Conservation (phyloP, 2,329 filamentous ascomycete species). For the Macrophomina phaseolina region DNA sequence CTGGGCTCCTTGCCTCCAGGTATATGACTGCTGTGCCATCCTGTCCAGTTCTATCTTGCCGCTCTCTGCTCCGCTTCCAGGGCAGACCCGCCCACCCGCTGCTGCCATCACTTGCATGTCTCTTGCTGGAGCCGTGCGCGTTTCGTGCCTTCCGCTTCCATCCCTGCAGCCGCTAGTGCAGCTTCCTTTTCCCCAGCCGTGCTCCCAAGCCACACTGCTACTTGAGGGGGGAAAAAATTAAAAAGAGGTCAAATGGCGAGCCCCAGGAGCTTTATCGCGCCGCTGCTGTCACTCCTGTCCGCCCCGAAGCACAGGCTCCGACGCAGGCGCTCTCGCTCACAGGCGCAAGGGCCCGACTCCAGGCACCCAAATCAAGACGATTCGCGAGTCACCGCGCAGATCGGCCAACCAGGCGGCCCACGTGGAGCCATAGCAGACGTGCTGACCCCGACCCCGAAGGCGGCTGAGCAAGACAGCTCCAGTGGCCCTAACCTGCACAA, state of each 20-base stretch:
- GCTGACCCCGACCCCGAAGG: slow-evolving; percentile 10
- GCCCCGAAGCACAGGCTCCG: background rate
- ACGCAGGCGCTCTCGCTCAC: background rate
- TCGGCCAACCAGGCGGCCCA: slow-evolving; percentile 21
- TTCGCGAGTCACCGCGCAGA: slow-evolving; percentile 5
- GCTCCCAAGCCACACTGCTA: slow-evolving; percentile 7
- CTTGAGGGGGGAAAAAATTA: no score
- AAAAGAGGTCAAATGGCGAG: slow-evolving; percentile 5
- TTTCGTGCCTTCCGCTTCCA: background rate
- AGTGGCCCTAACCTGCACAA: slow-evolving; percentile 3
- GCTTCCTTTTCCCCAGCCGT: slow-evolving; percentile 15
- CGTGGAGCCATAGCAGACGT: slow-evolving; percentile 27
- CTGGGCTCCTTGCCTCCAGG: background rate
- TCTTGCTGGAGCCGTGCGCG: background rate
- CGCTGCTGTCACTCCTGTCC: background rate
- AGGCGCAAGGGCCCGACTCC: background rate
- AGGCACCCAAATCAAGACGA: background rate
- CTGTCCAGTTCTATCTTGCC: background rate
- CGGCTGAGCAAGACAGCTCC: slow-evolving; percentile 10
- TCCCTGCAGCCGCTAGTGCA: slow-evolving; percentile 2
- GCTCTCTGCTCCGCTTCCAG: background rate
- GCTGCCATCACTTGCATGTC: background rate
- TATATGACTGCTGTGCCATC: slow-evolving; percentile 11
- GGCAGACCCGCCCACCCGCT: no score
- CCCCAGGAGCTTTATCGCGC: background rate